Evolutionary conservation across 371 early-diverging fungal genomes (phyloP).

Genomic region (Massospora cicadina): DNA sequence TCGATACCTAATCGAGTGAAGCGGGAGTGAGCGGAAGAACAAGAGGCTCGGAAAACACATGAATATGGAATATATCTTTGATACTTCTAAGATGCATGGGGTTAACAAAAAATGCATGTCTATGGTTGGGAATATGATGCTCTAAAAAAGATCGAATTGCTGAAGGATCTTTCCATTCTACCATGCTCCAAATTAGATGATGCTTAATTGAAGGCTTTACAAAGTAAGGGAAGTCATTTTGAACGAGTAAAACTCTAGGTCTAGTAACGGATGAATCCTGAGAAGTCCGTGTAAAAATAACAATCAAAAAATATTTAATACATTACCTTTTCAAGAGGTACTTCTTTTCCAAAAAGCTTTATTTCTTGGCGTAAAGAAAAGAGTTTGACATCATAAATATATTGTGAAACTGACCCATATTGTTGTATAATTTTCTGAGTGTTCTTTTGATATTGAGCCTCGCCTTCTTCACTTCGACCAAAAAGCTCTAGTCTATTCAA

Average conservation of each 20-base stretch:
- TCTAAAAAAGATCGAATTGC: background rate
- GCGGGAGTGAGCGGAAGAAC: background rate
- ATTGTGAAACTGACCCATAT: background rate
- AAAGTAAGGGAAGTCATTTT: conserved; percentile 5
- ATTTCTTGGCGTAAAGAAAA: background rate
- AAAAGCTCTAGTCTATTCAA: background rate
- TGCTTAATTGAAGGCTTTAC: background rate
- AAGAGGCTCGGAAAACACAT: conserved; percentile 1
- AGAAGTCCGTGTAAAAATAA: background rate
- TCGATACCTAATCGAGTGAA: background rate
- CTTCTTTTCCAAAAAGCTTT: background rate
- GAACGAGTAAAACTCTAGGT: background rate
- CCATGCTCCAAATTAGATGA: conserved; percentile 3
- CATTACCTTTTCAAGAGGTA: background rate
- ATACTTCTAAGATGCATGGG: conserved; percentile 5
- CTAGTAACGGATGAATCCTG: background rate
- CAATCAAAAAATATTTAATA: background rate
- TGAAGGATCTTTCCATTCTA: background rate
- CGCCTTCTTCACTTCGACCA: background rate
- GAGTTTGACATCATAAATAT: conserved; percentile 4
- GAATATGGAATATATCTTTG: conserved; percentile 9
- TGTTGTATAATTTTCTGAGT: background rate
- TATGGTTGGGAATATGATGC: background rate
- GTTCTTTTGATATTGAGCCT: background rate
- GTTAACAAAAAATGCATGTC: background rate